Evolutionary conservation across 805 yeast species (phyloP), one percentile per base, ranked within the genome.

Genomic region (Myxozyma udenii): DNA sequence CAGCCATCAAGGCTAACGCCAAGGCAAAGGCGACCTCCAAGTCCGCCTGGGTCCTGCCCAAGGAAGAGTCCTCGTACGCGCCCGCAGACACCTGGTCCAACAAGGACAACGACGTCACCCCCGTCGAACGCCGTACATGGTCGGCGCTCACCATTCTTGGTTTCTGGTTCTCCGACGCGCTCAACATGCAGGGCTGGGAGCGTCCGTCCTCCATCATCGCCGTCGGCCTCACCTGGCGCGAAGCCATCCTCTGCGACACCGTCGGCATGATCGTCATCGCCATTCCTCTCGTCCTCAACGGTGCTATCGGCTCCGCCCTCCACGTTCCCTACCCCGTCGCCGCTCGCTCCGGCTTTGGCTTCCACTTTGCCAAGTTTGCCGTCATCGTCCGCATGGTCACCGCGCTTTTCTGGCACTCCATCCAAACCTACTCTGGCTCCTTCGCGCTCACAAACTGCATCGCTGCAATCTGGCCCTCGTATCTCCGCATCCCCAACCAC

Each of bases 301-400:
- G 95, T 21, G 74, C 95, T 61, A 78, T 86, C 46, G 97, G 96
- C 60, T 75, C 89, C n/a, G 77, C 78, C 56, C 85, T 87, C 63
- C 96, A 89, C 64, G 74, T 87, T 47, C 79, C 95, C 0, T 89
- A 87, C 74, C 96, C 96, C 1, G 89, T 89, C 9, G 77, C 86
- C 5, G 79, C 83, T 37, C 74, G 96, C 57, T 77, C 91, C 1
- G 79, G 91, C 0, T 89, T 89, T 70, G 96, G 96, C 33, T 55
- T 46, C 48, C 32, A 50, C 26, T 53, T 53, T 38, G 51, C 58
- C 32, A 49, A 53, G 42, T 53, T 52, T 38, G 58, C 58, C 1
- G 55, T 55, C 28, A 26, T 49, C 30, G 50, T 53, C 6, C 55
- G 60, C 19, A 45, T 53, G 53, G 55, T 55, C 23, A 53, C 58